These are phyloP conservation scores for Naumovozyma dairenensis DNA, from an alignment of 805 yeast genomes.

Conservation along the genomic window DNA sequence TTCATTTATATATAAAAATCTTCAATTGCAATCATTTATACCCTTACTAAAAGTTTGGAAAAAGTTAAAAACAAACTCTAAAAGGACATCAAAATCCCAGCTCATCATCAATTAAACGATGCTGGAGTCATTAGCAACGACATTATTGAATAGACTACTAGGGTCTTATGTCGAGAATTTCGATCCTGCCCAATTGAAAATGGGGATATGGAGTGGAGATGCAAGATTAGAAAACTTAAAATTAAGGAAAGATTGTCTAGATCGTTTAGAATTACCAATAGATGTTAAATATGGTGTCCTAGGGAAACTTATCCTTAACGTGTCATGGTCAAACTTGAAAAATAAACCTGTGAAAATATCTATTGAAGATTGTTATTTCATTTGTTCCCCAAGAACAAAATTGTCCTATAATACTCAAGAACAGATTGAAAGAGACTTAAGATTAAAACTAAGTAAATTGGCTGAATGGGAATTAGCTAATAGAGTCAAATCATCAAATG, in stretches of 20 bases:
- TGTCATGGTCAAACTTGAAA: conserved; percentile 94
- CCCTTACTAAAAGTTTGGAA: background rate
- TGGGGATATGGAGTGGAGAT: conserved; percentile 97
- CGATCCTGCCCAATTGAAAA: conserved; percentile 88
- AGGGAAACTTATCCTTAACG: conserved; percentile 81
- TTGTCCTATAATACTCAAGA: conserved; percentile 49
- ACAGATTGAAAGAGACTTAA: conserved; percentile 52
- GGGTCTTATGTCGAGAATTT: conserved; percentile 80
- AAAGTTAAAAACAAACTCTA: background rate
- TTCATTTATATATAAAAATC: no score
- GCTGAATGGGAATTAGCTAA: conserved; percentile 51
- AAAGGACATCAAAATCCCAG: no score
- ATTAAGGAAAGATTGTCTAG: conserved; percentile 81
- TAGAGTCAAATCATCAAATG: conserved; percentile 32
- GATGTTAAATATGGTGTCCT: conserved; percentile 83
- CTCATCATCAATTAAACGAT: no score
- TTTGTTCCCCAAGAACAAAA: conserved; percentile 65
- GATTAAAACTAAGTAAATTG: conserved; percentile 55
- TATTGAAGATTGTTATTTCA: conserved; percentile 75
- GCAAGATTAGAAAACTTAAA: conserved; percentile 72
- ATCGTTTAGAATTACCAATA: conserved; percentile 74
- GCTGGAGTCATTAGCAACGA: conserved; percentile 31
- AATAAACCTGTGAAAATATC: conserved; percentile 83
- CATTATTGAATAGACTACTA: conserved; percentile 25
- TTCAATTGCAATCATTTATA: no score